These are phyloP conservation scores for Prunus dulcis DNA, from an alignment of 306 rosid species.

Conservation along the genomic window DNA sequence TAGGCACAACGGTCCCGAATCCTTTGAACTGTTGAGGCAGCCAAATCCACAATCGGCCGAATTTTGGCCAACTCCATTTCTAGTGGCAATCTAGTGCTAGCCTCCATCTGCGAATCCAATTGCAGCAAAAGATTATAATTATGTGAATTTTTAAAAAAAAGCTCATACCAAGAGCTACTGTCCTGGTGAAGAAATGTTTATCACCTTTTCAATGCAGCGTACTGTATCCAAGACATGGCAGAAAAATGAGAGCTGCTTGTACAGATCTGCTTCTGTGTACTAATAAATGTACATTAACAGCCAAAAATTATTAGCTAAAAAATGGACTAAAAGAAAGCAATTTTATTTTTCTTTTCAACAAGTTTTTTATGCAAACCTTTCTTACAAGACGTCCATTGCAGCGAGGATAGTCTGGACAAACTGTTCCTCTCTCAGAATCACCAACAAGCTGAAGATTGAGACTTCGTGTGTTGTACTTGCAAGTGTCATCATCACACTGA, in stretches of 20 bases:
- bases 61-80: conserved; percentile 70
- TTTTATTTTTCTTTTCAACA: neutral
- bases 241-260: conserved; percentile 81
- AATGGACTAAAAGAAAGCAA: neutral
- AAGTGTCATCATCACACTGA: conserved; percentile 96
- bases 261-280: conserved; percentile 85
- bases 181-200: neutral
- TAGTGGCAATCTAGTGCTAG: conserved; percentile 41
- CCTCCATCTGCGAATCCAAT: conserved; percentile 49
- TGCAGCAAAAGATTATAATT: conserved; percentile 7
- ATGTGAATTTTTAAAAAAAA: neutral
- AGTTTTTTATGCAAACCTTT: conserved; percentile 48
- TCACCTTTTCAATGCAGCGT: conserved; percentile 73
- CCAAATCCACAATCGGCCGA: conserved; percentile 52
- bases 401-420: conserved; percentile 88
- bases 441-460: conserved; percentile 73
- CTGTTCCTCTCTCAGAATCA: conserved; percentile 90
- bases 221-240: conserved; percentile 69
- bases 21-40: conserved; percentile 57
- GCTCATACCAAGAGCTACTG: neutral
- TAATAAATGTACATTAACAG: conserved; percentile 22
- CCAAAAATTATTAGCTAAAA: neutral
- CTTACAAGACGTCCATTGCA: conserved; percentile 78
- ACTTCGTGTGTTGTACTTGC: conserved; percentile 71
- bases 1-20: conserved; percentile 78